phyloP scores from a whole-genome alignment of 192 early-diverging fungal species.

The Mortierella hygrophila region DNA sequence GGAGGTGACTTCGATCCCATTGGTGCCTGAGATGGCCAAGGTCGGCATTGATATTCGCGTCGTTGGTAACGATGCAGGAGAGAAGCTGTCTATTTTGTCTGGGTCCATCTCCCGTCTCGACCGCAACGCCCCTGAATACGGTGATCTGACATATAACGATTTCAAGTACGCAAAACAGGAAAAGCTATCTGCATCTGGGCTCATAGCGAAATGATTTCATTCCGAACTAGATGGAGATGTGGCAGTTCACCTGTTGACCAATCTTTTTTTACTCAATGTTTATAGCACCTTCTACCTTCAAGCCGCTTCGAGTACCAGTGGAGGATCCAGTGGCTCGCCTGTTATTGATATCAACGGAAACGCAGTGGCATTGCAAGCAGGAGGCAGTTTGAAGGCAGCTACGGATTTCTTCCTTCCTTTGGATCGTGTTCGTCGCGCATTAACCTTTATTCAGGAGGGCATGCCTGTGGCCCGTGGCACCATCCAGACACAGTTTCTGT shows the following conservation, averaged over 20 bases:
- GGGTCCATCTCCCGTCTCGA: constrained; percentile 87
- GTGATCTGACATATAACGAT: constrained; percentile 80
- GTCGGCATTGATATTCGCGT: constrained; percentile 87
- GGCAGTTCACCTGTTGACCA: neutral
- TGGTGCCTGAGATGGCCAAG: constrained; percentile 77
- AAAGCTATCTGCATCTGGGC: neutral
- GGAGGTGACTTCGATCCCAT: constrained; percentile 72
- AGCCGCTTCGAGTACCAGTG: constrained; percentile 82
- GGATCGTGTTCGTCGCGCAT: constrained; percentile 75
- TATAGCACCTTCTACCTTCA: constrained; percentile 75
- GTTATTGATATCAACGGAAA: constrained; percentile 86
- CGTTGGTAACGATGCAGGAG: constrained; percentile 85
- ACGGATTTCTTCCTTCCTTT: constrained; percentile 91
- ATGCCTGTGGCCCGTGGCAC: constrained; percentile 70
- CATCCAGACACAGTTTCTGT: constrained; percentile 80
- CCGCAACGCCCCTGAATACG: constrained; percentile 86
- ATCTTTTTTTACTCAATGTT: neutral
- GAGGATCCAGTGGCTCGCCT: constrained; percentile 83
- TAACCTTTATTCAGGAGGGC: constrained; percentile 65
- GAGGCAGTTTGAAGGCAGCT: constrained; percentile 76
- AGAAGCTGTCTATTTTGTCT: constrained; percentile 84
- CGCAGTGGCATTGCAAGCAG: constrained; percentile 86
- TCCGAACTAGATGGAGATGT: neutral
- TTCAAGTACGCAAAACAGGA: constrained; percentile 59
- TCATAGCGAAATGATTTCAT: neutral